Conservation (phyloP, 805 yeast species). For the Lachancea waltii region DNA sequence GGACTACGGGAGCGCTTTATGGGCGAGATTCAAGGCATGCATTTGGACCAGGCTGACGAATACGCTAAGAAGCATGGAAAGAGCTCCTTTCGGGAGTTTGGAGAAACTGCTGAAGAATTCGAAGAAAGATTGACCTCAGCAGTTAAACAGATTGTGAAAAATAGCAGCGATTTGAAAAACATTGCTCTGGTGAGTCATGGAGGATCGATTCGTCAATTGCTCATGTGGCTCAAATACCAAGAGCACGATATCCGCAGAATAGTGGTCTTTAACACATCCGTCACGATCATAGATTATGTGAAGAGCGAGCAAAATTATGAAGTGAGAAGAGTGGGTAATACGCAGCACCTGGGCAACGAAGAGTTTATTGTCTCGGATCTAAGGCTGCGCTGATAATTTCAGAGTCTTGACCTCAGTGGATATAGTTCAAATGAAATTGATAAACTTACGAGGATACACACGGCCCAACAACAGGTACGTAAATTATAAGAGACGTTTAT, state of each 20-base stretch:
- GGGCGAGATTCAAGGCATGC: conserved; percentile 79
- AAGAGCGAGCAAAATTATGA: conserved; percentile 36
- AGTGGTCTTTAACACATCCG: conserved; percentile 71
- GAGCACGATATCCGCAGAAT: conserved; percentile 36
- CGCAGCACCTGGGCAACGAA: conserved; percentile 56
- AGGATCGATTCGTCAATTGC: conserved; percentile 62
- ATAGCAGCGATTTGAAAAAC: conserved; percentile 34
- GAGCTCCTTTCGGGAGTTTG: conserved; percentile 51
- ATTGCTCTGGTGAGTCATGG: conserved; percentile 71
- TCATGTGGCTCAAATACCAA: conserved; percentile 43
- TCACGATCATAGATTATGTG: conserved; percentile 57
- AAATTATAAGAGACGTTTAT: too few relatives aligned
- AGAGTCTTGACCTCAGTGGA: too few relatives aligned
- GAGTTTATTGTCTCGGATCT: conserved; percentile 46
- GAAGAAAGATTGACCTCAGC: conserved; percentile 42
- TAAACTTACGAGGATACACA: too few relatives aligned
- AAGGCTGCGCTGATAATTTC: too few relatives aligned
- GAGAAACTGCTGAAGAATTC: conserved; percentile 50
- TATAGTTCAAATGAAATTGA: too few relatives aligned
- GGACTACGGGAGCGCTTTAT: conserved; percentile 64
- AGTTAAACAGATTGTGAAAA: conserved; percentile 39
- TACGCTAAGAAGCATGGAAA: conserved; percentile 49
- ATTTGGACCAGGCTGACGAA: conserved; percentile 52
- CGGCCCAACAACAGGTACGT: too few relatives aligned
- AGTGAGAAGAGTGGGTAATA: conserved; percentile 55